Conservation (phyloP, 1,284 basidiomycete genomes). For the Ceratobasidium sp. region DNA sequence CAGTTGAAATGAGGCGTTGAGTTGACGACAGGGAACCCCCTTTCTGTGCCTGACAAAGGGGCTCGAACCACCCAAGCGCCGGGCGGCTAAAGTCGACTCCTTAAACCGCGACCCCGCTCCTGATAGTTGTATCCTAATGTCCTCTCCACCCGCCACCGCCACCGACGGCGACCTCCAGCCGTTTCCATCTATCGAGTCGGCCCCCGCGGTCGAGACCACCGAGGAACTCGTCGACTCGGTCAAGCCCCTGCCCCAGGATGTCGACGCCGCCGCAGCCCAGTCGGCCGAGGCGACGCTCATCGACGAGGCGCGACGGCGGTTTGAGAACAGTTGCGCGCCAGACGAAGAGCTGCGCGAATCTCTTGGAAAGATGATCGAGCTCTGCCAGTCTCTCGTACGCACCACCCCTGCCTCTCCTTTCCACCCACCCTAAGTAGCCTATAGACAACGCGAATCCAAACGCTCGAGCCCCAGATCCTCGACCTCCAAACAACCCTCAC, state of each 20-base stretch:
- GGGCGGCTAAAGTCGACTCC: not conserved
- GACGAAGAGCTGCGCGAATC: constrained; percentile 28
- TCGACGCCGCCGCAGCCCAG: not conserved
- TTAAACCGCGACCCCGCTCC: not conserved
- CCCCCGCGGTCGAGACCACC: not conserved
- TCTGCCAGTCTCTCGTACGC: constrained; percentile 39
- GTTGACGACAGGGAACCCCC: not conserved
- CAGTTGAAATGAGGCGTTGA: not conserved
- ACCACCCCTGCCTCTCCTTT: not conserved
- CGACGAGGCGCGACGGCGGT: constrained; percentile 12
- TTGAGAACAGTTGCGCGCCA: constrained; percentile 9
- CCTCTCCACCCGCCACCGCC: constrained; percentile 3
- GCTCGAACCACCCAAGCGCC: constrained; percentile 9
- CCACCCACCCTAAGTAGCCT: not conserved
- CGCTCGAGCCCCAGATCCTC: constrained; percentile 49
- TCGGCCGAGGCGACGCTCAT: constrained; percentile 2
- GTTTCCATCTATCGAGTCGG: not conserved
- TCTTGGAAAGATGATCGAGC: constrained; percentile 23
- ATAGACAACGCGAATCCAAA: constrained; percentile 54
- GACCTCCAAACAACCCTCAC: constrained; percentile 81
- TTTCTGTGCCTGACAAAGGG: constrained; percentile 24
- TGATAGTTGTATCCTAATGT: constrained; percentile 43
- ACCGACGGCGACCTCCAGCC: not conserved
- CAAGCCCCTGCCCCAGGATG: not conserved
- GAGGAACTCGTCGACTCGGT: not conserved